Base-by-base conservation (phyloP, 2,329 filamentous ascomycete genomes). In the Chaetomiaceae sp. region DNA sequence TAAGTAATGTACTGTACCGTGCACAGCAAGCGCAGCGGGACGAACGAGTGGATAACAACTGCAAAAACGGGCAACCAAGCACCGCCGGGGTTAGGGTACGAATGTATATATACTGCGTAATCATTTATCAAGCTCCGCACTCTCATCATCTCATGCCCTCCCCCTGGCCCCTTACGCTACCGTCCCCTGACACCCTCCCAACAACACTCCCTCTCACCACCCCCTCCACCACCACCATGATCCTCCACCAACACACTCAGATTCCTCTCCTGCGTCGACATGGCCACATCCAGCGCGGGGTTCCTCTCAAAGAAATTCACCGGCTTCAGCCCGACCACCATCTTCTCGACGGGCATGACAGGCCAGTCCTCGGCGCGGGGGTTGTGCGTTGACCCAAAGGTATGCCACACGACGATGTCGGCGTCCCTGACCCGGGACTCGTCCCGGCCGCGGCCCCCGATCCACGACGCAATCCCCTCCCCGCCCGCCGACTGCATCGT, bases 281-380 rank as follows among this genome's bases (percentile, higher is more conserved):
- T 67, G 0, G 75, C 71, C 2, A 80, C 75, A 60, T 81, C 76
- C 5, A 79, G 50, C 0, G 71, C 74, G 0, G 76, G 78, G 51
- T 80, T 80, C 4, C 70, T 70, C 1, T 68, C 65, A 55, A 80
- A 80, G 60, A 81, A 79, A 54, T 81, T 80, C 2, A 75, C 73
- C 0, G 78, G 77, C 61, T 78, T 79, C 47, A 81, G 63, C 0
- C 68, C 67, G 0, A 81, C 75, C 52, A 69, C 69, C 59, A 81
- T 69, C 49, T 71, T 76, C 63, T 86, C 84, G 55, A 72, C 76
- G 0, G 83, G 84, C 84, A 87, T 87, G 5, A 86, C 80, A 0
- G 82, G 84, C 72, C 84, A 87, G 61, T 87, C 84, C 59, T 87
- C 84, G 10, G 80, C 75, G 0, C 83, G 72, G 0, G 83, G 82